Evolutionary conservation across 148 eudicot genomes (phyloP).

Genomic region (Limonium bicolor): DNA sequence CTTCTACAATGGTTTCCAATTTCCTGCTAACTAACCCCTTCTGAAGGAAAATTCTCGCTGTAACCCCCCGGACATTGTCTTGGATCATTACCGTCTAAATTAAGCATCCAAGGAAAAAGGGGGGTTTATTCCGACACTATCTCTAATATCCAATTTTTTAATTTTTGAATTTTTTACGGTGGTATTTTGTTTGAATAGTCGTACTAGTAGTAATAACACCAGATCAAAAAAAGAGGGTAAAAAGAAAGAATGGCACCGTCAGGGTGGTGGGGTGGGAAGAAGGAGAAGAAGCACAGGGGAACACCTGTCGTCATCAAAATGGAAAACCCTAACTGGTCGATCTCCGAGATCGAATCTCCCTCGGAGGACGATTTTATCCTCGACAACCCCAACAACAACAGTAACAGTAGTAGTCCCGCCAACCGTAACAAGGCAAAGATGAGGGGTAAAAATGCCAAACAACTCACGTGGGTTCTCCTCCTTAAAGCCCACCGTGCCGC

Average conservation of each 20-base stretch:
- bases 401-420: slow-evolving; percentile 7
- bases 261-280: slow-evolving; percentile 30
- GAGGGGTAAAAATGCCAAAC: slow-evolving; percentile 33
- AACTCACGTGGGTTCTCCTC: slow-evolving; percentile 14
- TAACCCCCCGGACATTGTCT: too few relatives aligned
- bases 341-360: slow-evolving; percentile 40
- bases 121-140: too few relatives aligned
- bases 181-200: not conserved
- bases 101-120: too few relatives aligned
- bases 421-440: slow-evolving; percentile 9
- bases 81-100: too few relatives aligned
- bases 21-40: too few relatives aligned
- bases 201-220: not conserved
- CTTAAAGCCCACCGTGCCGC: slow-evolving; percentile 17
- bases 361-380: slow-evolving; percentile 27
- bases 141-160: not conserved
- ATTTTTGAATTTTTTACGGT: not conserved
- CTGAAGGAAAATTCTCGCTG: too few relatives aligned
- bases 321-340: slow-evolving; percentile 67
- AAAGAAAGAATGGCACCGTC: slow-evolving; percentile 24
- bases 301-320: slow-evolving; percentile 60
- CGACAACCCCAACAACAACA: too few relatives aligned
- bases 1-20: too few relatives aligned
- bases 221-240: not conserved
- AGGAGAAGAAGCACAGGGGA: slow-evolving; percentile 28